phyloP scores from a whole-genome alignment of 2,329 filamentous ascomycete genomes.

The Penicillium decumbens region DNA sequence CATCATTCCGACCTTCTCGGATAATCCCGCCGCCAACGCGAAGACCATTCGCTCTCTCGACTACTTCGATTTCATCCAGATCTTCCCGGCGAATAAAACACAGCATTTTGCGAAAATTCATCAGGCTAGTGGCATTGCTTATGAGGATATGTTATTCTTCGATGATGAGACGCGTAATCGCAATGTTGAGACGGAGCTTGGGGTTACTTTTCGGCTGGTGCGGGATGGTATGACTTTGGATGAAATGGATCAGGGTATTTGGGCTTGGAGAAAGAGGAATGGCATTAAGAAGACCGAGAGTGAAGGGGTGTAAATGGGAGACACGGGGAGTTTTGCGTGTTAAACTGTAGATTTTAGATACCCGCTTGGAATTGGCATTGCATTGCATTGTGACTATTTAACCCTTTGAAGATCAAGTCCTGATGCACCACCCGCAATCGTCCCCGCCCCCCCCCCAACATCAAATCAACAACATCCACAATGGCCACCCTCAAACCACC shows the following conservation, averaged over 20 bases:
- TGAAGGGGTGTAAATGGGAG: not conserved
- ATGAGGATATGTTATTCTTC: constrained; percentile 89
- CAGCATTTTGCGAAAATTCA: constrained; percentile 74
- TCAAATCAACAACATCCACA: not conserved
- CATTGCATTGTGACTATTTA: not conserved
- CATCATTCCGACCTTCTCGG: constrained; percentile 47
- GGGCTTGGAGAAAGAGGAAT: constrained; percentile 72
- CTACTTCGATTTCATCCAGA: constrained; percentile 56
- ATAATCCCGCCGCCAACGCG: constrained; percentile 38
- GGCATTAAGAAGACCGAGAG: constrained; percentile 39
- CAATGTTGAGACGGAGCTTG: constrained; percentile 69
- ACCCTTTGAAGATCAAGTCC: not conserved
- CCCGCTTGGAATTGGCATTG: constrained; percentile 1
- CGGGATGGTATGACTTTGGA: constrained; percentile 69
- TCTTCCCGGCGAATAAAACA: constrained; percentile 74
- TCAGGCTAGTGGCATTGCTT: constrained; percentile 64
- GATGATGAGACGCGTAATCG: constrained; percentile 85
- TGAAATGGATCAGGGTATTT: constrained; percentile 75
- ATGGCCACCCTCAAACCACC: constrained; percentile 31
- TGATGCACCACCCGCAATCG: constrained; percentile 11
- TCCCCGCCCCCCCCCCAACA: constrained; percentile 5
- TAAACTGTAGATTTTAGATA: constrained; percentile 10
- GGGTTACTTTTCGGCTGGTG: constrained; percentile 80
- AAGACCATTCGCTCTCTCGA: constrained; percentile 50
- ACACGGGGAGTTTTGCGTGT: not conserved